A percentile compares a stretch with the other conserved stretches of the same genome.
Conservation (phyloP, 2,329 filamentous ascomycete species). For the Phialocephala sp. region DNA sequence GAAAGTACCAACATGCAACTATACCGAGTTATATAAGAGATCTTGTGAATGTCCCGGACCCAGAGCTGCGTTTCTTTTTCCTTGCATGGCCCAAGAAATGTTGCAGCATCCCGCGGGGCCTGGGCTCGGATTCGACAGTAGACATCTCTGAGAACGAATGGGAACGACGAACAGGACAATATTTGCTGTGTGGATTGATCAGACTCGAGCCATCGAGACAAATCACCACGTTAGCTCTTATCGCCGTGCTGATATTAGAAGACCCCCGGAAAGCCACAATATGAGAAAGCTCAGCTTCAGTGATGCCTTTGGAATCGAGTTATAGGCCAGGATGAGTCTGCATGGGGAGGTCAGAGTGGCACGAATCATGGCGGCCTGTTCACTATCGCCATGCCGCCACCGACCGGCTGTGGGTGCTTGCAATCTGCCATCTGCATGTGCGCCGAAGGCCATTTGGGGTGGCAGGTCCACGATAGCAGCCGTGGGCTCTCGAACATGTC, state of each 20-base stretch:
- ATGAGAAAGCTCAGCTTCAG: slow-evolving; percentile 4
- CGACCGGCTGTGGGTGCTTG: not conserved
- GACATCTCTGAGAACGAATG: slow-evolving; percentile 1
- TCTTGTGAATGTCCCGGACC: not conserved
- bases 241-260: not conserved
- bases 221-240: not conserved
- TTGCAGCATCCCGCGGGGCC: slow-evolving; percentile 13
- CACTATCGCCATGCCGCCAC: slow-evolving; percentile 1
- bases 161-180: not conserved
- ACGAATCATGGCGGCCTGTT: slow-evolving; percentile 2
- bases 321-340: not conserved
- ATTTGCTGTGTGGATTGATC: slow-evolving; percentile 1
- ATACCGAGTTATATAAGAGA: slow-evolving; percentile 9
- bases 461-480: not conserved
- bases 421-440: slow-evolving; percentile 3
- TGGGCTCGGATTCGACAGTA: slow-evolving; percentile 7
- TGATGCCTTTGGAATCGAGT: not conserved
- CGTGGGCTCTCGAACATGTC: slow-evolving; percentile 4
- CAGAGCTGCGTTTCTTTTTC: slow-evolving; percentile 14
- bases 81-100: slow-evolving; percentile 8
- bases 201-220: not conserved
- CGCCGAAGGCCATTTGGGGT: not conserved
- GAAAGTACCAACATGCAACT: not conserved
- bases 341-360: not conserved
- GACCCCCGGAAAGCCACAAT: not conserved